Percentiles rank a stretch among this genome's conserved stretches.
Conservation (phyloP, 1,284 basidiomycete genomes). For the Golubevia sp. region DNA sequence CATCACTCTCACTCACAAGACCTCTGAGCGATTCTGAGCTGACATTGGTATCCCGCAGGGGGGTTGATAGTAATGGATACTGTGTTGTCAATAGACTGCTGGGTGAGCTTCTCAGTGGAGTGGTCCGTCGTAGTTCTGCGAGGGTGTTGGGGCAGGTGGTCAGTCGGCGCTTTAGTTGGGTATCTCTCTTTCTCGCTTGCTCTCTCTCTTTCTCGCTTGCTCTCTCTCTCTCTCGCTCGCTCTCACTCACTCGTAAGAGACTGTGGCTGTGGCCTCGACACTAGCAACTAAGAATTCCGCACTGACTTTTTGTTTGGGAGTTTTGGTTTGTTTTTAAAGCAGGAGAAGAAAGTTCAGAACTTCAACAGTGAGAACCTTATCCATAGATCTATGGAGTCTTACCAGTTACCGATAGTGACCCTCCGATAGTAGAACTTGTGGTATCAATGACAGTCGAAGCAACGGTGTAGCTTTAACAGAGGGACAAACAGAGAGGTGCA, state of each 20-base stretch:
- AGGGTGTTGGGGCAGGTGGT: too few relatives aligned
- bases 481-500: slow-evolving; percentile 1
- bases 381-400: too few relatives aligned
- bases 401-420: not conserved
- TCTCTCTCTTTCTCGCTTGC: too few relatives aligned
- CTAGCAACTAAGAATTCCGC: not conserved
- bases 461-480: not conserved
- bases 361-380: too few relatives aligned
- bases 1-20: too few relatives aligned
- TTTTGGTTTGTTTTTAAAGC: too few relatives aligned
- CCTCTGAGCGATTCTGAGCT: not conserved
- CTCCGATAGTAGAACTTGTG: not conserved
- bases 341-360: too few relatives aligned
- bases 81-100: not conserved
- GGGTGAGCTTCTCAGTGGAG: not conserved
- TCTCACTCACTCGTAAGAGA: not conserved
- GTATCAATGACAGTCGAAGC: not conserved
- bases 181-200: too few relatives aligned
- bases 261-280: not conserved
- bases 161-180: too few relatives aligned
- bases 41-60: not conserved
- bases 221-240: too few relatives aligned
- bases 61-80: not conserved
- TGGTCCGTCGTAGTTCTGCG: not conserved
- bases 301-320: too few relatives aligned